phyloP scores from a whole-genome alignment of 2,329 filamentous ascomycete species.

The Malbranchea zuffiana region DNA sequence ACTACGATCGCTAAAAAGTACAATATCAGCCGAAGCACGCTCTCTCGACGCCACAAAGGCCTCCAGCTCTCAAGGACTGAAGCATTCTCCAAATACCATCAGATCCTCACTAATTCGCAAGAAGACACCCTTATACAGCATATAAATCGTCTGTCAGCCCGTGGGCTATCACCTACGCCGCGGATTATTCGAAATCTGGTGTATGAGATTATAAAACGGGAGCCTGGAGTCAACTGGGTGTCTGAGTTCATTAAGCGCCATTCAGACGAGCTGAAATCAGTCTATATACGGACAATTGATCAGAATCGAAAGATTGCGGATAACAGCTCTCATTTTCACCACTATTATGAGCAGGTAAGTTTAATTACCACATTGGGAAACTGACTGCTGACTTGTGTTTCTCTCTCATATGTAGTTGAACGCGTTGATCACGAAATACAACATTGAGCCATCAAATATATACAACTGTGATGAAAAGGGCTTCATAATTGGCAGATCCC shows the following conservation, averaged over 20 bases:
- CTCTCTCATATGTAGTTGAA: slow-evolving; percentile 1
- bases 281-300: slow-evolving; percentile 8
- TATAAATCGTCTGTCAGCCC: neutral
- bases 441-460: slow-evolving; percentile 7
- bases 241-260: neutral
- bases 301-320: slow-evolving; percentile 5
- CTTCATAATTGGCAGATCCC: neutral
- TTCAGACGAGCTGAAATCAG: neutral
- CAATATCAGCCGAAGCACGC: neutral
- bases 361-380: neutral
- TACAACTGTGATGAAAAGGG: slow-evolving; percentile 13
- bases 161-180: neutral
- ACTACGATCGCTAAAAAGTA: slow-evolving; percentile 3
- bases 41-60: neutral
- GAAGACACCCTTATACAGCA: neutral
- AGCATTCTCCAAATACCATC: neutral
- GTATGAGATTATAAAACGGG: neutral
- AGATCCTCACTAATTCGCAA: neutral
- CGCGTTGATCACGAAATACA: slow-evolving; percentile 6
- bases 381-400: neutral
- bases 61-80: neutral
- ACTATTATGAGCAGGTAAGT: slow-evolving; percentile 5
- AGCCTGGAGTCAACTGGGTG: slow-evolving; percentile 4
- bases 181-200: slow-evolving; percentile 3
- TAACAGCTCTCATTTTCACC: slow-evolving; percentile 7